phyloP scores from a whole-genome alignment of 106 monocot genomes.

The Dioscorea alata region DNA sequence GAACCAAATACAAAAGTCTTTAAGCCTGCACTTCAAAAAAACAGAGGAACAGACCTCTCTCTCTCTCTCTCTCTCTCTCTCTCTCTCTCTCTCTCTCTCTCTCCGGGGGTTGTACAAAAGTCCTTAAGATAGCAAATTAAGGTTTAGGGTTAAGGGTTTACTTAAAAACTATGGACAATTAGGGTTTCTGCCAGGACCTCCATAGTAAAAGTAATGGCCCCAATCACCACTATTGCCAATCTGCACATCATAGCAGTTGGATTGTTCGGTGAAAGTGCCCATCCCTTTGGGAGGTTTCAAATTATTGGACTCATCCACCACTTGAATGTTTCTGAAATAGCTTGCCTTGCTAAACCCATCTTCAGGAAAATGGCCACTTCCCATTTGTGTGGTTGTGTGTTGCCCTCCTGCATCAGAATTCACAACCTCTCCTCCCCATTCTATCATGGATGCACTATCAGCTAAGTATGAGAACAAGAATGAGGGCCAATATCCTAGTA shows the following conservation, averaged over 20 bases:
- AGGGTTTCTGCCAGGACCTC: slow-evolving; percentile 30
- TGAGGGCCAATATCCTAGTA: slow-evolving; percentile 62
- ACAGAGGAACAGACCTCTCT: no score
- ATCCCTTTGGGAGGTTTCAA: slow-evolving; percentile 19
- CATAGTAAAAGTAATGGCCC: slow-evolving; percentile 40
- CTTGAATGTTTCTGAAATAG: slow-evolving; percentile 62
- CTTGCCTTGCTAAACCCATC: slow-evolving; percentile 57
- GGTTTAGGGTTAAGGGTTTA: no score
- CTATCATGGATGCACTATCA: slow-evolving; percentile 58
- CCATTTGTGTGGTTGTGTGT: slow-evolving; percentile 62
- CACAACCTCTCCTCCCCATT: slow-evolving; percentile 72
- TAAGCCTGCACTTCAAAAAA: no score
- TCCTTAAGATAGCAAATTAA: no score
- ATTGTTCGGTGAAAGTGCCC: slow-evolving; percentile 28
- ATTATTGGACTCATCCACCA: slow-evolving; percentile 28
- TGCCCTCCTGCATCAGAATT: slow-evolving; percentile 46
- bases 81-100: no score
- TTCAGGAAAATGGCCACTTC: slow-evolving; percentile 59
- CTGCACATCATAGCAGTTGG: slow-evolving; percentile 41
- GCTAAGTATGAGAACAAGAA: slow-evolving; percentile 53
- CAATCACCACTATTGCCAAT: slow-evolving; percentile 24
- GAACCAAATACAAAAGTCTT: no score
- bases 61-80: no score
- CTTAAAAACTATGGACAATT: slow-evolving; percentile 15
- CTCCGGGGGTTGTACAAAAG: no score